These are phyloP conservation scores for Epichloe glyceriae DNA, from an alignment of 2,329 filamentous ascomycete genomes.

Conservation along the genomic window DNA sequence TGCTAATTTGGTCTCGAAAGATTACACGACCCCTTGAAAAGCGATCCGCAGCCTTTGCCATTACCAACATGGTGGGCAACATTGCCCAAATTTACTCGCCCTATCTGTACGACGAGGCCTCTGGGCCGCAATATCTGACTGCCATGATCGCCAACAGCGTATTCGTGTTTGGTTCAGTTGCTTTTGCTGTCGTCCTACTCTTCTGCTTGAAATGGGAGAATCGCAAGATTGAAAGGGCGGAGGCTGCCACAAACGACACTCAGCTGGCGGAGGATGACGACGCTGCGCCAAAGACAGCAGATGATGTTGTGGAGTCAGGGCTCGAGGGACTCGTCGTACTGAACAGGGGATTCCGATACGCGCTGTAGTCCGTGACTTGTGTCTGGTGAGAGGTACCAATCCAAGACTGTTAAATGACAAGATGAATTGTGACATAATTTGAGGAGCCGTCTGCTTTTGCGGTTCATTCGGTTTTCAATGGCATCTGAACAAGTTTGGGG, in stretches of 20 bases:
- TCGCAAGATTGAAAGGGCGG: neutral
- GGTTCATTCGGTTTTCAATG: too few species aligned
- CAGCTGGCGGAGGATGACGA: neutral
- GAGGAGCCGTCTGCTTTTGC: too few species aligned
- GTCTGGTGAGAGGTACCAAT: too few species aligned
- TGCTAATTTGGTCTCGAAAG: neutral
- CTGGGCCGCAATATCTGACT: constrained; percentile 3
- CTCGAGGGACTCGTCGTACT: constrained; percentile 1
- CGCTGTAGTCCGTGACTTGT: neutral
- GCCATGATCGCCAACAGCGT: constrained; percentile 6
- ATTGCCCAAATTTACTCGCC: constrained; percentile 6
- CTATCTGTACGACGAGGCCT: constrained; percentile 2
- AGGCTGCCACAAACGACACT: neutral
- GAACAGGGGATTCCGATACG: constrained; percentile 5
- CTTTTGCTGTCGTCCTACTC: neutral
- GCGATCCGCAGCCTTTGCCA: constrained; percentile 4
- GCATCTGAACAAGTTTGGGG: too few species aligned
- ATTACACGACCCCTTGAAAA: constrained; percentile 4
- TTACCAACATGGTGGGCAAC: constrained; percentile 6
- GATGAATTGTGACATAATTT: too few species aligned
- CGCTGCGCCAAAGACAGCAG: neutral
- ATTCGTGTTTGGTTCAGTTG: constrained; percentile 2
- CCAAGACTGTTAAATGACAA: too few species aligned
- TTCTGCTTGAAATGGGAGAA: constrained; percentile 5
- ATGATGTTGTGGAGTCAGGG: constrained; percentile 1